Conservation (phyloP, 2,329 filamentous ascomycete species). For the Fusarium avenaceum region DNA sequence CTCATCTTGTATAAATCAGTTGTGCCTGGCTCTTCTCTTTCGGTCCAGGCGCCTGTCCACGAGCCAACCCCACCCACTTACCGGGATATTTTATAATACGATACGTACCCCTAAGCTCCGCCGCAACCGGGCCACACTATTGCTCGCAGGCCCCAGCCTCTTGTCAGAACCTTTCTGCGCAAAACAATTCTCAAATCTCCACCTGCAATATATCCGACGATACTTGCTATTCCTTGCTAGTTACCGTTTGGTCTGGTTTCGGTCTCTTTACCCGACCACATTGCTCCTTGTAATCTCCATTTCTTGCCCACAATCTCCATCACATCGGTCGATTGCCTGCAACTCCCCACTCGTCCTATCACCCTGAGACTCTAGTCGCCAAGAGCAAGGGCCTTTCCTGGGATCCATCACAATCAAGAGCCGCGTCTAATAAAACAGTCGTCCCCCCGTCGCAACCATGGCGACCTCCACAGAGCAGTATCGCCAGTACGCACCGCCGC, state of each 20-base stretch:
- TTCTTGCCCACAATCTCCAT: slow-evolving; percentile 43
- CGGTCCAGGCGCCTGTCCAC: slow-evolving; percentile 35
- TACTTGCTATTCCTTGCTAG: slow-evolving; percentile 50
- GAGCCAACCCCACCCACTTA: slow-evolving; percentile 37
- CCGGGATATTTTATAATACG: slow-evolving; percentile 35
- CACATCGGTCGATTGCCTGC: slow-evolving; percentile 47
- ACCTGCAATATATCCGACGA: slow-evolving; percentile 48
- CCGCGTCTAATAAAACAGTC: slow-evolving; percentile 53
- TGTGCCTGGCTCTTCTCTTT: slow-evolving; percentile 31
- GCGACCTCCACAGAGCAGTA: slow-evolving; percentile 53
- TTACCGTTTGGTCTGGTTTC: slow-evolving; percentile 45
- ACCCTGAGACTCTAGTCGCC: slow-evolving; percentile 43
- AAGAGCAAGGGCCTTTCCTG: slow-evolving; percentile 40
- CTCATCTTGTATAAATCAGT: slow-evolving; percentile 24
- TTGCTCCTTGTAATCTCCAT: slow-evolving; percentile 42
- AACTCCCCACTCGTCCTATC: slow-evolving; percentile 46
- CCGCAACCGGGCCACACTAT: slow-evolving; percentile 48
- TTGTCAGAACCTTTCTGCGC: slow-evolving; percentile 34
- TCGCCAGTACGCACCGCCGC: slow-evolving; percentile 48
- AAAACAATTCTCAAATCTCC: slow-evolving; percentile 47
- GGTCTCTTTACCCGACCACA: slow-evolving; percentile 34
- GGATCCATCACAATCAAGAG: slow-evolving; percentile 42
- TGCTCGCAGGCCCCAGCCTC: slow-evolving; percentile 47
- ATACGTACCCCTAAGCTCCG: slow-evolving; percentile 43
- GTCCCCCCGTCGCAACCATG: slow-evolving; percentile 54